A percentile compares a stretch with the other conserved stretches of the same genome.
phyloP scores from a whole-genome alignment of 352 stramenopile genomes.

The Phytophthora aleatoria region DNA sequence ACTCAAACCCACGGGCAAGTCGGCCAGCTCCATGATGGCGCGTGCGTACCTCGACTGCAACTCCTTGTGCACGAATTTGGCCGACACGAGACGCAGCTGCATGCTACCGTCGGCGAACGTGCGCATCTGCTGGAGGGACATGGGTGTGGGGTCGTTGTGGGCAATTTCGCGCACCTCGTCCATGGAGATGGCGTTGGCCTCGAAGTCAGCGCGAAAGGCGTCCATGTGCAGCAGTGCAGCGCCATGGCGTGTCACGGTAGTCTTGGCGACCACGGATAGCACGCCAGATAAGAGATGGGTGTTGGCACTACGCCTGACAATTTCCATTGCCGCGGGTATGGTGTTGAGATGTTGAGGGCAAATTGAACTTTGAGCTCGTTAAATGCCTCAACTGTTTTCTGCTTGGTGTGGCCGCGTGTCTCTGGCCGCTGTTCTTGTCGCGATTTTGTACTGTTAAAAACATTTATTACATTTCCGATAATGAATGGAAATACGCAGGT shows the following conservation, averaged over 20 bases:
- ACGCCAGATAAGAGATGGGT: constrained; percentile 18
- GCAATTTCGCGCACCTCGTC: constrained; percentile 63
- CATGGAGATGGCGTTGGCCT: constrained; percentile 49
- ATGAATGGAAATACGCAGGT: background rate
- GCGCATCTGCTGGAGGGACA: constrained; percentile 81
- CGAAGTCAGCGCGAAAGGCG: constrained; percentile 23
- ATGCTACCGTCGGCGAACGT: constrained; percentile 60
- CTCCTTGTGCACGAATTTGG: constrained; percentile 75
- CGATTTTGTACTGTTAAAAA: background rate
- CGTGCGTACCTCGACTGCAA: constrained; percentile 69
- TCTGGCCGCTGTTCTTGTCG: constrained; percentile 16
- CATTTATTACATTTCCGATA: background rate
- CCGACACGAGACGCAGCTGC: constrained; percentile 60
- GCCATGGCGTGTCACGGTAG: constrained; percentile 13
- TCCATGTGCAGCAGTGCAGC: constrained; percentile 21
- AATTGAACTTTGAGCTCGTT: constrained; percentile 15
- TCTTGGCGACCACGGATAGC: constrained; percentile 17
- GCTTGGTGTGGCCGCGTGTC: constrained; percentile 10
- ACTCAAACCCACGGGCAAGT: constrained; percentile 63
- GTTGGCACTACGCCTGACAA: constrained; percentile 22
- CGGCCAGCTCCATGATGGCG: constrained; percentile 73
- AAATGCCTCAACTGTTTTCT: background rate
- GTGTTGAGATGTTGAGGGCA: constrained; percentile 5
- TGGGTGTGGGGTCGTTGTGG: constrained; percentile 54
- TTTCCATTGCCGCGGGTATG: constrained; percentile 14